Percentiles rank a stretch among this genome's conserved stretches.
phyloP scores from a whole-genome alignment of 1,139 yeast genomes.

The Lodderomyces pseudojiufengensis region DNA sequence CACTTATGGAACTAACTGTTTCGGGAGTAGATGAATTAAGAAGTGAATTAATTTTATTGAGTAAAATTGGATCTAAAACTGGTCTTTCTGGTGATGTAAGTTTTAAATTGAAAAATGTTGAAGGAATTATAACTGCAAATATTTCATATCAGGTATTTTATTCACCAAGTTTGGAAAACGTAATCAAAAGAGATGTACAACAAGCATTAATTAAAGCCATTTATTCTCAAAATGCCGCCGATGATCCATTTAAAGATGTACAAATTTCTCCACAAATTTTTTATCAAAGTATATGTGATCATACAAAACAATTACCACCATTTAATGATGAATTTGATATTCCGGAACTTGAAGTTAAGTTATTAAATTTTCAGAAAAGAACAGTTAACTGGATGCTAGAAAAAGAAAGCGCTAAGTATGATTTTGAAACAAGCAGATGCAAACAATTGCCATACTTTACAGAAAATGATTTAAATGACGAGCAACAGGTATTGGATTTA shows the following conservation, averaged over 20 bases:
- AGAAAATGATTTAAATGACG: constrained; percentile 3
- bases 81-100: neutral
- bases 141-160: constrained; percentile 1
- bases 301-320: constrained; percentile 24
- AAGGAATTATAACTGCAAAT: neutral
- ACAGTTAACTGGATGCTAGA: constrained; percentile 64
- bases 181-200: constrained; percentile 1
- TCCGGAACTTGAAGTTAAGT: constrained; percentile 47
- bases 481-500: neutral
- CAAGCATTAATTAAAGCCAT: neutral
- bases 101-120: neutral
- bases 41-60: neutral
- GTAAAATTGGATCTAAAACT: neutral
- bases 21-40: too few relatives aligned
- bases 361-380: constrained; percentile 58
- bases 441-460: constrained; percentile 17
- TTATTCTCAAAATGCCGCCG: neutral
- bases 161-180: neutral
- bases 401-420: constrained; percentile 52
- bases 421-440: constrained; percentile 24
- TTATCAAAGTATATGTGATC: constrained; percentile 33
- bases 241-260: neutral
- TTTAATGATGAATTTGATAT: constrained; percentile 25
- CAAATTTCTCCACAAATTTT: constrained; percentile 26
- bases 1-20: constrained; percentile 1